phyloP scores from a whole-genome alignment of 495 filamentous ascomycete genomes.

The Alectoria sarmentosa region DNA sequence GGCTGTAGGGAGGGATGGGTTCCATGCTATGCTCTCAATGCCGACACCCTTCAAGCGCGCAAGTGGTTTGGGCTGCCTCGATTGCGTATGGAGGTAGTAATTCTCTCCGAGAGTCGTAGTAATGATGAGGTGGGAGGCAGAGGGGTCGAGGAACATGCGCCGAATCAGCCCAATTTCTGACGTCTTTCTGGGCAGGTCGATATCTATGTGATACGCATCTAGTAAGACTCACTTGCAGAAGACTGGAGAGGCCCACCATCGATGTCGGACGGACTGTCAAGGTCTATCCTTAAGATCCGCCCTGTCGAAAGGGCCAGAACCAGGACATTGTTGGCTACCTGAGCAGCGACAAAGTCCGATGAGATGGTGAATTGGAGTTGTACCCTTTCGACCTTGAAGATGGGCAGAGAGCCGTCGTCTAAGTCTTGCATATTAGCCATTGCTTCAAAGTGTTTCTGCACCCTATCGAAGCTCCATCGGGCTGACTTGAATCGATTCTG shows the following conservation, averaged over 20 bases:
- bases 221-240: constrained; percentile 20
- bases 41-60: constrained; percentile 75
- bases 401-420: constrained; percentile 60
- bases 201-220: constrained; percentile 52
- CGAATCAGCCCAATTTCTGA: constrained; percentile 87
- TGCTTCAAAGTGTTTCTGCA: neutral
- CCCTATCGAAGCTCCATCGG: neutral
- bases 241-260: constrained; percentile 56
- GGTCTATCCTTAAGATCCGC: constrained; percentile 85
- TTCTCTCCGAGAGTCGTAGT: constrained; percentile 89
- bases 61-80: constrained; percentile 74
- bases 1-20: constrained; percentile 88
- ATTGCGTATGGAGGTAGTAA: constrained; percentile 95
- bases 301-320: constrained; percentile 83
- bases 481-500: neutral
- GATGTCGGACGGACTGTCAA: constrained; percentile 89
- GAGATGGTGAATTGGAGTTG: constrained; percentile 86
- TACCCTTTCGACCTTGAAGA: constrained; percentile 88
- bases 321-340: constrained; percentile 95
- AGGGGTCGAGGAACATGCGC: constrained; percentile 93
- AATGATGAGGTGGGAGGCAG: constrained; percentile 88
- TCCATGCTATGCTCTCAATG: constrained; percentile 91
- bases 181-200: constrained; percentile 90
- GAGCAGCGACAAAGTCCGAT: constrained; percentile 90
- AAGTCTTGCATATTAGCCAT: constrained; percentile 46